Base-by-base conservation (phyloP, 495 filamentous ascomycete genomes). In the Astrocystis sublimbata region DNA sequence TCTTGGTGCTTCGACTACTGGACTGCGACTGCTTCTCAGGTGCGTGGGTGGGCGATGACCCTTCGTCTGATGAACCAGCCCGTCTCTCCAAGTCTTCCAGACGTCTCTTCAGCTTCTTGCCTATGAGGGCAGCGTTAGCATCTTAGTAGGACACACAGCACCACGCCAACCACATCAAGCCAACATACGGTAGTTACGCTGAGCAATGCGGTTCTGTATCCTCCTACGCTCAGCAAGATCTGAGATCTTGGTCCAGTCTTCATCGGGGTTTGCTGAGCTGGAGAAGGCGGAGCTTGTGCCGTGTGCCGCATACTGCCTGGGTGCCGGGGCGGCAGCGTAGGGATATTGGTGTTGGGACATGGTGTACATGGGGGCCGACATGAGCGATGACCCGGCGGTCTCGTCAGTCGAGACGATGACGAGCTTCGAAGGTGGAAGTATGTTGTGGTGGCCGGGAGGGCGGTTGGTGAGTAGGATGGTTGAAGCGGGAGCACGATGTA, bases 171-270 rank as follows among this genome's bases (percentile, higher is more conserved):
- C 17, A 13, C 26, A 52, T 47, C 26, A 30, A 42, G 62, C 65
- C 42, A n/a, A 90, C 93, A 74, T 83, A 97, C 93, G 93, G 79
- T 98, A 98, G 79, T 98, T 98, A 61, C 93, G 89, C 78, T 98
- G 93, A 42, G 93, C 93, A 77, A 98, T 98, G 52, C 93, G 86
- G 78, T 98, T 98, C 78, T 98, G 93, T 78, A 98, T 97, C 70
- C 93, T 83, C 71, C 93, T 83, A 65, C 93, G 86, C 79, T 97
- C 93, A 56, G 93, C 93, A 41, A 97, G 84, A 73, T 98, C 93
- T 45, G 94, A 97, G 76, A 98, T 97, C 85, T 98, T 94, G 71
- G 93, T 98, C 93, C 93, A 98, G 80, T 98, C 93, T 77, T 98
- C 93, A 67, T 96, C 93, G 58, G 94, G 92, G 75, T 97, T 94